Evolutionary conservation across 805 yeast species (phyloP), one percentile per base, ranked within the genome.

Genomic region (Wickerhamiella allomyrinae): DNA sequence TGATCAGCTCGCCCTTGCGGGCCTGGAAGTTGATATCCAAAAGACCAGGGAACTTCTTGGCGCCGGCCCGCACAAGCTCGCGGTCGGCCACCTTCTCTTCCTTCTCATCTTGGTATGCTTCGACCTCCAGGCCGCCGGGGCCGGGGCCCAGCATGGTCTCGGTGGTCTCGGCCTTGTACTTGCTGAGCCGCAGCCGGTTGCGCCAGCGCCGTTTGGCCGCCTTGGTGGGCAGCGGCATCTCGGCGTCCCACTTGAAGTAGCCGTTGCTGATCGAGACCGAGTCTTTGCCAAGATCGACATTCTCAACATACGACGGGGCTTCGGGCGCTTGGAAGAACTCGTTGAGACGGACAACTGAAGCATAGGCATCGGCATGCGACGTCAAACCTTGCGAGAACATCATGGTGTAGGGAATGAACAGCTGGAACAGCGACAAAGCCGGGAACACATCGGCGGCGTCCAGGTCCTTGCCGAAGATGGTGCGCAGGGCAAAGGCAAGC

Each of bases 361-460:
- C 65, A 34, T 59, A 65, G 2, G 58, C 60, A 21, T 65, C 67
- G 3, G 60, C 58, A 47, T 69, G 74, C 7, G 56, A 54, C 4
- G 52, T 52, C 40, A 68, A 65, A 13, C 68, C 65, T 13, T 73
- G 65, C 3, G 75, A 69, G 22, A 80, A 65, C 34, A 77, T 67
- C 47, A 77, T 59, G 0, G 84, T 76, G 51, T 79, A 52, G 3
- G 93, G 93, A 37, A 80, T 59, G 61, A 81, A 60, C 48, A 79
- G 67, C 39, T 76, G 78, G 66, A 80, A 82, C 42, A 80, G 62
- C 0, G 87, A 69, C 34, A 82, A 62, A 2, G 91, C 76, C 1
- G 91, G 72, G 55, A 82, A 82, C 19, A 82, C 70, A 22, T 69
- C 64, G 7, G 85, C 81, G 1, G 91, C 75, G 46, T 66, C 63